Base-by-base conservation (phyloP, 305 asterid genomes). In the Fraxinus dipetala region DNA sequence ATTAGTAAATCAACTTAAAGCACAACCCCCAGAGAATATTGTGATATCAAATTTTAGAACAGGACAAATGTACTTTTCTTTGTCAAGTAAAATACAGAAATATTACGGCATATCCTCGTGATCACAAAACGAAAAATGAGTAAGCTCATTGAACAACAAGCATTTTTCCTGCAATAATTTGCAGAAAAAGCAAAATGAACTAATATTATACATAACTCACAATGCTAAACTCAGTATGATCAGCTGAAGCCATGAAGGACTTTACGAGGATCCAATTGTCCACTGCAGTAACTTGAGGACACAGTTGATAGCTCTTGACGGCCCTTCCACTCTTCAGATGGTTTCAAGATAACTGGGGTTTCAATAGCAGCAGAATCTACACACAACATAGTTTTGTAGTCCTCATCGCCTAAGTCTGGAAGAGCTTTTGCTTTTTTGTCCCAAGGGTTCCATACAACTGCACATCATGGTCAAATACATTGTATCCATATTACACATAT, bases 391-490 rank as follows among this genome's bases (percentile, higher is more conserved):
- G 77, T 86, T 86, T 90, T 92, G 87, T 89, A 95, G 83, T 93
- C 98, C 45, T 89, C 98, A 79, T 89, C 95, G 0, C 98, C 95
- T 36, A 95, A 80, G 87, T 95, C 98, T 1, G 90, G 90, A 70
- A 92, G 89, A 63, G 94, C 86, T 86, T 93, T 93, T 16, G 94
- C 89, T 84, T 91, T 93, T 88, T 93, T 94, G 88, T 92, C 97
- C 98, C 98, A 95, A 77, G 98, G 98, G 82, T 93, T 94, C 98
- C 98, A 93, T 78, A 95, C 90, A 83, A 86, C 98, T 94, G 92
- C 84, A 80, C 28, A 76, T 28, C 43, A 86, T 31, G 63, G 75
- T 45, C 76, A 83, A 43, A 31, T 8, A 10, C 20, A 54, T 84
- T 28, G 85, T 69, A 84, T 65, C 75, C 86, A 74, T 72, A 85